Evolutionary conservation across 176 grass and related monocot genomes (phyloP), one percentile per base, ranked within the genome.

Genomic region (Carex littledalei): DNA sequence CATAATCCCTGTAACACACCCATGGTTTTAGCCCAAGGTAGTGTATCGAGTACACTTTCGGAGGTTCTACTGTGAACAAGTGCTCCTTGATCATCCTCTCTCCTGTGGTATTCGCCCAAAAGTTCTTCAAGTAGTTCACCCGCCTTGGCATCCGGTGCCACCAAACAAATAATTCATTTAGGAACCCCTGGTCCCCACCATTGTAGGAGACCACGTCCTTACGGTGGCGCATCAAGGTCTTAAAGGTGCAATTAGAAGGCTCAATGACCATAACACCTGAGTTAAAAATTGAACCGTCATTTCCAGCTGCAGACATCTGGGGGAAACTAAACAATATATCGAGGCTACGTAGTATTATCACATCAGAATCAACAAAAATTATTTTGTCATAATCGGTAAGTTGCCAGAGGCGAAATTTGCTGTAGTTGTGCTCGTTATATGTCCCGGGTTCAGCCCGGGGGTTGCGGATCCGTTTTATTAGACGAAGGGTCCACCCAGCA

Each of bases 401-500:
- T 89, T 93, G 95, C 95, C 95, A 98, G 32, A 98, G 88, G 63
- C 95, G 91, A 87, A 98, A 93, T 91, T 98, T 98, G 93, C 95
- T 98, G 95, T 93, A 98, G 90, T 98, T 98, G 91, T 98, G 91
- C 88, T 98, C 95, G 81, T 98, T 98, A 86, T 98, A 98, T 15
- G 85, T 90, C 68, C 91, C 86, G 0, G 80, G 84, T 68, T 85
- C 86, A 5, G 95, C 93, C 18, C 87, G 91, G 8, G 95, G 95
- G 88, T 98, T 98, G 41, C 92, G 91, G 85, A 97, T 97, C 26
- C 91, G 91, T 85, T 83, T 78, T 76, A 97, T 94, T 86, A 56
- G 54, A 8, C 85, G 91, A 1, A 89, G 91, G 2, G 52, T 80
- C 94, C 94, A 97, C 0, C 94, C 94, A 3, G 94, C 91, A 34